Percentiles rank a stretch among this genome's conserved stretches.
These are phyloP conservation scores for Leishmania amazonensis DNA, from an alignment of 208 protist genomes.

Conservation along the genomic window DNA sequence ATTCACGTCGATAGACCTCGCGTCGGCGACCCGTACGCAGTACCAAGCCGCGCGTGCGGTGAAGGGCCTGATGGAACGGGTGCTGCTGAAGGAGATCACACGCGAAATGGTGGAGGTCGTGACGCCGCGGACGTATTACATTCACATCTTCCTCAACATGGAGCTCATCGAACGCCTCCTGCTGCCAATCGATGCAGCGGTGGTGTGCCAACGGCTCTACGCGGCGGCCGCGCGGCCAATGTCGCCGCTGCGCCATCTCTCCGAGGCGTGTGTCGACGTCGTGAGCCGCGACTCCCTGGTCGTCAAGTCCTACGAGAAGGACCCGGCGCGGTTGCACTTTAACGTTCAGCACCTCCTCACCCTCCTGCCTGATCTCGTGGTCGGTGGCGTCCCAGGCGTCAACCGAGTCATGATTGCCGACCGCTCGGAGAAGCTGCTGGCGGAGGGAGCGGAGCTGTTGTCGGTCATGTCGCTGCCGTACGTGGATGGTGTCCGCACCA, in stretches of 20 bases:
- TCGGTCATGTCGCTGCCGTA: slow-evolving; percentile 96
- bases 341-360: slow-evolving; percentile 88
- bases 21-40: slow-evolving; percentile 28
- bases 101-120: slow-evolving; percentile 90
- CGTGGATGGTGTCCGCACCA: slow-evolving; percentile 89
- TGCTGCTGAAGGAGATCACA: slow-evolving; percentile 91
- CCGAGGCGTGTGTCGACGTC: slow-evolving; percentile 78
- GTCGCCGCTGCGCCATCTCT: slow-evolving; percentile 90
- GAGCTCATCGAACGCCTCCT: slow-evolving; percentile 89
- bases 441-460: slow-evolving; percentile 93
- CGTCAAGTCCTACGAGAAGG: slow-evolving; percentile 70
- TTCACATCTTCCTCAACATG: slow-evolving; percentile 95
- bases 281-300: slow-evolving; percentile 62
- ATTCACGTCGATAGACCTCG: slow-evolving; percentile 22
- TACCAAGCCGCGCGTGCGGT: slow-evolving; percentile 68
- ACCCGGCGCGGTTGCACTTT: slow-evolving; percentile 64
- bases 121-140: slow-evolving; percentile 74
- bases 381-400: slow-evolving; percentile 94
- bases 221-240: slow-evolving; percentile 60
- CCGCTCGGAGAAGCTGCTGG: slow-evolving; percentile 79
- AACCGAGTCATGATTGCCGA: slow-evolving; percentile 96
- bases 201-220: slow-evolving; percentile 85
- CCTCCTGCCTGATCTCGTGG: slow-evolving; percentile 88
- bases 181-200: slow-evolving; percentile 90
- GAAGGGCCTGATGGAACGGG: slow-evolving; percentile 92